Evolutionary conservation across 306 rosid genomes (phyloP), one percentile per base, ranked within the genome.

Genomic region (Prunus mongolica): DNA sequence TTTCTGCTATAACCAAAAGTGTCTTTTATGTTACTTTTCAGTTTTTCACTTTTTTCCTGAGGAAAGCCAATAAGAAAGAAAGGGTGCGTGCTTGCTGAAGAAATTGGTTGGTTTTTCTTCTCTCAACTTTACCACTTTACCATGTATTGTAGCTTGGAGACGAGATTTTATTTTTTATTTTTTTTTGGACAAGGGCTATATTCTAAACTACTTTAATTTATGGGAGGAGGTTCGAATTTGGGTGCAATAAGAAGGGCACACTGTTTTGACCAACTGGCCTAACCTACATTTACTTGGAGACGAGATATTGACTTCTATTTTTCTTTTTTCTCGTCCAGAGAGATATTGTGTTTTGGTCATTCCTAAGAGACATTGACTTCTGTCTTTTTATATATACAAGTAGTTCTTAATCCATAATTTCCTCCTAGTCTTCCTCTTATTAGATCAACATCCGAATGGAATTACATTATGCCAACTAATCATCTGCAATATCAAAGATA

Each of bases 381-480:
- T 41, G 18, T 54, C 20, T 2, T 63, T 63, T 52, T 4, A 15
- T 3, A 44, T 16, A 46, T 27, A 18, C 34, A 52, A 12, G 65
- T 51, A 34, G 64, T 30, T 65, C 20, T 18, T 34, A 14, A 2
- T 50, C 38, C 16, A 16, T 68, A 15, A n/a, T 66, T 2, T 46
- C 19, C 19, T 47, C 62, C 50, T 3, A 34, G 20, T 47, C 49
- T 27, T 57, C 41, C 18, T 71, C 45, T 19, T 14, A 71, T 65
- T 18, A 38, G 75, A 66, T 41, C 32, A 57, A 56, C 51, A 6
- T 13, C 55, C 50, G 51, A 65, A 65, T 45, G 9, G 22, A 38
- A 38, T 30, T 56, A 5, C 16, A 22, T 19, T n/a, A 55, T 57
- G 72, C 63, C 84, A 81, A 70, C 81, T 27, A 54, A 19, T 24